Conservation (phyloP, 129 eudicot genomes). For the Escallonia rubra region DNA sequence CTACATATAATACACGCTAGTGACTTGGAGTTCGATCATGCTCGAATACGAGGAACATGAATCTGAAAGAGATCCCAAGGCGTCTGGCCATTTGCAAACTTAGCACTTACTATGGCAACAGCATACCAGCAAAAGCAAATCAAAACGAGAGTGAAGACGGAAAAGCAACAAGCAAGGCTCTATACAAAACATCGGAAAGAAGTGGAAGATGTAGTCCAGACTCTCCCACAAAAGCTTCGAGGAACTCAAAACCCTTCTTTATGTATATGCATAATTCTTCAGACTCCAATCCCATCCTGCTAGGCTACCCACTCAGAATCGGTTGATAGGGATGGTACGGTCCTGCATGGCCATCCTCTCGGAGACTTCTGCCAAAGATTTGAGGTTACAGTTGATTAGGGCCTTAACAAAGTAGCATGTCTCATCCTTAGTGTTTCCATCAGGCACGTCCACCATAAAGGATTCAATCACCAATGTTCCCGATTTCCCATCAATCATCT, state of each 20-base stretch:
- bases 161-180: constrained; percentile 2
- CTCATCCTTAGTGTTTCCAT: constrained; percentile 62
- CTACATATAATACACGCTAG: neutral
- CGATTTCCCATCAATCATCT: constrained; percentile 45
- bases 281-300: neutral
- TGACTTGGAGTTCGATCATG: neutral
- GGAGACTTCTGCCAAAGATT: constrained; percentile 53
- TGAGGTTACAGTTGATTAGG: constrained; percentile 63
- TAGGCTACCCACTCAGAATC: constrained; percentile 9
- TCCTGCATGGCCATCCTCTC: constrained; percentile 54
- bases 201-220: neutral
- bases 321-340: constrained; percentile 6
- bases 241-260: neutral
- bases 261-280: neutral
- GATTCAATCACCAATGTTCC: constrained; percentile 63
- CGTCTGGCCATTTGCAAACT: neutral
- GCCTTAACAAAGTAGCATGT: constrained; percentile 72
- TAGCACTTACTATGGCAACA: neutral
- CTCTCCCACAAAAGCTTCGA: neutral
- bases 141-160: neutral
- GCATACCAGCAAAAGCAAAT: neutral
- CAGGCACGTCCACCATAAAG: constrained; percentile 64
- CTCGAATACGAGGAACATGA: neutral
- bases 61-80: neutral
- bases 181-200: neutral